These are phyloP conservation scores for Euryodendron excelsum DNA, from an alignment of 148 eudicot genomes.

Conservation along the genomic window DNA sequence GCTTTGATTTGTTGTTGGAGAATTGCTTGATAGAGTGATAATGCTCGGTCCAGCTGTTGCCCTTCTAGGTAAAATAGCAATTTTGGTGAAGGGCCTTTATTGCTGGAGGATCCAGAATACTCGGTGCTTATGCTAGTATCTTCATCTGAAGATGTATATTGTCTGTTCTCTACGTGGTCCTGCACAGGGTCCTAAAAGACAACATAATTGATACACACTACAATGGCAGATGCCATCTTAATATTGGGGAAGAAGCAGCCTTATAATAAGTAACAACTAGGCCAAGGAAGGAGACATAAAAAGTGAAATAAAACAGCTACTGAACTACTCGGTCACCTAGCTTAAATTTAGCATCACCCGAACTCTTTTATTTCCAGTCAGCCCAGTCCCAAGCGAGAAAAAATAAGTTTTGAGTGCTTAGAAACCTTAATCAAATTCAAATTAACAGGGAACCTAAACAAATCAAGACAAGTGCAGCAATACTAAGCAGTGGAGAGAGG, in stretches of 20 bases:
- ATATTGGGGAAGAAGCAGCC: background rate
- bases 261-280: background rate
- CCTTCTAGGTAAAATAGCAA: conserved; percentile 71
- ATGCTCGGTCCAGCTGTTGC: conserved; percentile 40
- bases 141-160: conserved; percentile 30
- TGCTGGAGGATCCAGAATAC: conserved; percentile 27
- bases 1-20: conserved; percentile 44
- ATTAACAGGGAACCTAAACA: background rate
- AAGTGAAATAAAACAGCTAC: background rate
- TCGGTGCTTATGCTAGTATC: conserved; percentile 31
- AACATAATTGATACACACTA: background rate
- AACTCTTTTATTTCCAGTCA: background rate
- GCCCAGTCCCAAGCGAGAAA: background rate
- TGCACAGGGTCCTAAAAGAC: conserved; percentile 41
- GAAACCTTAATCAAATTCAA: background rate
- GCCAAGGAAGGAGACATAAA: background rate
- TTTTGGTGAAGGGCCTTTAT: conserved; percentile 40
- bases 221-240: background rate
- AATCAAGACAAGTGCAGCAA: background rate
- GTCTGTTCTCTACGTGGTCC: conserved; percentile 38
- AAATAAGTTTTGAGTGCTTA: background rate
- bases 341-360: background rate
- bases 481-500: background rate
- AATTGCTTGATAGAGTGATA: conserved; percentile 75
- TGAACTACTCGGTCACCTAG: background rate